Conservation (phyloP, 1,284 basidiomycete species). For the Heterobasidion irregulare region DNA sequence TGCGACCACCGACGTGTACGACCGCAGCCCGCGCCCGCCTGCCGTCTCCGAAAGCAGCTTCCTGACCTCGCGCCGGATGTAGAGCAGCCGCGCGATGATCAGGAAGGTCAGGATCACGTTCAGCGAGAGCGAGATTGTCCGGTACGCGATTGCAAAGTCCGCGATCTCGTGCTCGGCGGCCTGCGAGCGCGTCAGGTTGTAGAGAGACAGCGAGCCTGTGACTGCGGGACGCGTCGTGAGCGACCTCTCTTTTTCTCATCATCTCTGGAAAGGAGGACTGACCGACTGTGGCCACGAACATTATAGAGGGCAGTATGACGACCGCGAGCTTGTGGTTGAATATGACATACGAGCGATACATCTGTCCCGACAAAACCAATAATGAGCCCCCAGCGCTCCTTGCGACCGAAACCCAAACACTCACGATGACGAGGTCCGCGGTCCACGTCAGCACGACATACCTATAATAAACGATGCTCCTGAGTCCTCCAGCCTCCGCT, state of each 20-base stretch:
- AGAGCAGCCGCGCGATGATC: conserved; percentile 18
- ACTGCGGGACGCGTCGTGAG: conserved; percentile 9
- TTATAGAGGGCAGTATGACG: conserved; percentile 3
- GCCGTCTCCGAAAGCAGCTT: neutral
- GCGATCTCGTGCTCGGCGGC: conserved; percentile 14
- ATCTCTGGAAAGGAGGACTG: neutral
- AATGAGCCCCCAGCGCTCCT: neutral
- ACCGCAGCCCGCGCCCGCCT: neutral
- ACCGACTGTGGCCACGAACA: conserved; percentile 9
- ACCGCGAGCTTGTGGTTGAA: conserved; percentile 12
- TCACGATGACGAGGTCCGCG: conserved; percentile 23
- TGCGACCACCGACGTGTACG: conserved; percentile 11
- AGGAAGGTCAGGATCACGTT: conserved; percentile 20
- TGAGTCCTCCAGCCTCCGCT: neutral
- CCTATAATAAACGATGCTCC: conserved; percentile 10
- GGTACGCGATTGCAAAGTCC: conserved; percentile 19
- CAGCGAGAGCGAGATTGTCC: conserved; percentile 20
- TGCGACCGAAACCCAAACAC: neutral
- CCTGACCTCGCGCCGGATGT: conserved; percentile 4
- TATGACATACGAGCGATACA: conserved; percentile 18
- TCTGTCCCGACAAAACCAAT: conserved; percentile 7
- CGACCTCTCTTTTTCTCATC: too few relatives aligned
- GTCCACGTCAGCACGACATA: conserved; percentile 25
- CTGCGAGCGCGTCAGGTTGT: conserved; percentile 15
- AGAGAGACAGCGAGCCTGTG: conserved; percentile 17